phyloP scores from a whole-genome alignment of 1,284 basidiomycete species.

The Cutaneotrichosporon spelunceum region DNA sequence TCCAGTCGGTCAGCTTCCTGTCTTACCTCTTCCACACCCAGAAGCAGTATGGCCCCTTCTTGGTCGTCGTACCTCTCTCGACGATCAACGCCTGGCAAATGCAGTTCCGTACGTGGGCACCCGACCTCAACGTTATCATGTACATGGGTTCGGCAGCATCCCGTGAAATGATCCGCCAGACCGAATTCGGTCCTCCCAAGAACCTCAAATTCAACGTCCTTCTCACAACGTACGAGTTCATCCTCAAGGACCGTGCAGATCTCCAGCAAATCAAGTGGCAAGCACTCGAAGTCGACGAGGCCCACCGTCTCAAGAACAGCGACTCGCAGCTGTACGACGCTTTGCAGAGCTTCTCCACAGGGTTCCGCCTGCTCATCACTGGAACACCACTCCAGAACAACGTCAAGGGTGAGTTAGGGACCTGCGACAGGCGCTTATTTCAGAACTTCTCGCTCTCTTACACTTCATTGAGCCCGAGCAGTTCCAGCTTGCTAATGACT shows the following conservation, averaged over 20 bases:
- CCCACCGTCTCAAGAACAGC: constrained; percentile 96
- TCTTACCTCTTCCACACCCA: constrained; percentile 92
- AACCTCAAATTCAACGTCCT: constrained; percentile 93
- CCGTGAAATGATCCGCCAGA: constrained; percentile 84
- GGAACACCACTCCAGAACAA: constrained; percentile 99
- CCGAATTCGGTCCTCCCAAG: constrained; percentile 82
- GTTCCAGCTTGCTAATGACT: constrained; percentile 85
- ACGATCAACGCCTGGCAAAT: constrained; percentile 98
- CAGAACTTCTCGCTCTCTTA: constrained; percentile 92
- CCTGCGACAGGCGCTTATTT: constrained; percentile 8
- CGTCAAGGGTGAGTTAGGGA: constrained; percentile 71
- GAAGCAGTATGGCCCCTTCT: constrained; percentile 93
- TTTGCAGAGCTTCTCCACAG: constrained; percentile 79
- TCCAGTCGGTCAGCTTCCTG: constrained; percentile 93
- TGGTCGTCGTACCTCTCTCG: constrained; percentile 95
- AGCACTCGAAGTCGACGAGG: constrained; percentile 93
- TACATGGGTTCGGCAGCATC: constrained; percentile 90
- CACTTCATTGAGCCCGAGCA: constrained; percentile 99
- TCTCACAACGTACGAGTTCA: constrained; percentile 95
- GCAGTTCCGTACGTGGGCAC: constrained; percentile 93
- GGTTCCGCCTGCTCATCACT: constrained; percentile 92
- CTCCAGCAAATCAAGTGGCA: constrained; percentile 97
- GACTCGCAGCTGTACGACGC: constrained; percentile 97
- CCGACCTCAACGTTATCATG: constrained; percentile 93
- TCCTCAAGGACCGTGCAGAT: constrained; percentile 84